These are phyloP conservation scores for Quercus agrifolia DNA, from an alignment of 306 rosid species.

Conservation along the genomic window DNA sequence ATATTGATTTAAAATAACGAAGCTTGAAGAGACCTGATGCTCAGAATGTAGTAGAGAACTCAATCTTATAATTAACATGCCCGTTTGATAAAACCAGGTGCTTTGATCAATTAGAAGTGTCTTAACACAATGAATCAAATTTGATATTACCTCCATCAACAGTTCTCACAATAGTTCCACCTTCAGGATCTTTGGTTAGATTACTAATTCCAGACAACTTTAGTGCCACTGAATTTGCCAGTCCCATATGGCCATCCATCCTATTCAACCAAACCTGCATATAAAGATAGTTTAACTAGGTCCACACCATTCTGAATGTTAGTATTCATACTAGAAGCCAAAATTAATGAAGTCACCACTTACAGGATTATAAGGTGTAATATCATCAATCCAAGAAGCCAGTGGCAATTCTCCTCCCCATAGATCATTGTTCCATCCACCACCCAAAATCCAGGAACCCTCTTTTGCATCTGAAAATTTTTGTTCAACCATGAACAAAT, in stretches of 20 bases:
- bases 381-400: conserved; percentile 76
- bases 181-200: conserved; percentile 57
- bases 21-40: neutral
- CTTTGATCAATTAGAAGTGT: neutral
- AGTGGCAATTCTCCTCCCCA: conserved; percentile 86
- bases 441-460: conserved; percentile 91
- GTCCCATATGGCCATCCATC: conserved; percentile 82
- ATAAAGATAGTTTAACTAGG: conserved; percentile 13
- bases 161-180: conserved; percentile 68
- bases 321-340: conserved; percentile 14
- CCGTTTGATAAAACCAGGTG: neutral
- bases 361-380: conserved; percentile 75
- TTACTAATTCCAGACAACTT: conserved; percentile 61
- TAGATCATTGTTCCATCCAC: conserved; percentile 89
- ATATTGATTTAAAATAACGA: neutral
- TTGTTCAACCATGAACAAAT: neutral
- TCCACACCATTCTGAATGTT: neutral
- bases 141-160: conserved; percentile 48
- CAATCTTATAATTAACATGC: neutral
- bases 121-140: neutral
- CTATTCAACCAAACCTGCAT: conserved; percentile 78
- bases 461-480: conserved; percentile 49
- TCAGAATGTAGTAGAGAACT: neutral
- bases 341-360: conserved; percentile 25
- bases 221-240: conserved; percentile 71